Percentiles rank a stretch among this genome's conserved stretches.
phyloP scores from a whole-genome alignment of 345 rosid genomes.

The Eucalyptus sp. region DNA sequence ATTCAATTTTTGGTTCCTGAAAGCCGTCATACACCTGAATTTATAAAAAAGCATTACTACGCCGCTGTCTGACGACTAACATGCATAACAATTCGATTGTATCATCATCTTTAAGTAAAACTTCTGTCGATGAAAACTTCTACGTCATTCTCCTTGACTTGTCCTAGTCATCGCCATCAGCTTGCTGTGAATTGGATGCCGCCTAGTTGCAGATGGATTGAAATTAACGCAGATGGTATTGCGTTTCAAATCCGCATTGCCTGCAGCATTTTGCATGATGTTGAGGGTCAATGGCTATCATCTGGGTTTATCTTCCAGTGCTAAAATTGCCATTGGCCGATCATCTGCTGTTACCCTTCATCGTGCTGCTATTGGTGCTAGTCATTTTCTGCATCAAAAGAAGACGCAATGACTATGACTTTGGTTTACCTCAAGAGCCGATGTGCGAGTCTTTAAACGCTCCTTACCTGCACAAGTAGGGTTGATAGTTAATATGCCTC shows the following conservation, averaged over 20 bases:
- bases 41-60: neutral
- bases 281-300: neutral
- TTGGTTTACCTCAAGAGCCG: slow-evolving; percentile 74
- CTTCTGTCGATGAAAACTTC: neutral
- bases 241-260: neutral
- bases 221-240: neutral
- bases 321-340: slow-evolving; percentile 58
- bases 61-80: neutral
- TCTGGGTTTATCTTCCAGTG: slow-evolving; percentile 35
- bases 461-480: neutral
- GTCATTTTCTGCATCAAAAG: slow-evolving; percentile 55
- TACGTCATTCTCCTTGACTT: neutral
- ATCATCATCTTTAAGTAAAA: neutral
- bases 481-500: neutral
- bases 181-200: neutral
- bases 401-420: slow-evolving; percentile 72
- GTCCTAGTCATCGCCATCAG: neutral
- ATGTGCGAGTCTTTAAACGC: slow-evolving; percentile 37
- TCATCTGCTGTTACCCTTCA: slow-evolving; percentile 30
- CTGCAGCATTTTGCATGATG: neutral
- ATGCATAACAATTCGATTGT: neutral
- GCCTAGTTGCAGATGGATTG: neutral
- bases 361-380: slow-evolving; percentile 26
- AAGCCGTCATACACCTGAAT: neutral
- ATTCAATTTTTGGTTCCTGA: neutral